Conservation (phyloP, 345 rosid species). For the Acer saccharum region DNA sequence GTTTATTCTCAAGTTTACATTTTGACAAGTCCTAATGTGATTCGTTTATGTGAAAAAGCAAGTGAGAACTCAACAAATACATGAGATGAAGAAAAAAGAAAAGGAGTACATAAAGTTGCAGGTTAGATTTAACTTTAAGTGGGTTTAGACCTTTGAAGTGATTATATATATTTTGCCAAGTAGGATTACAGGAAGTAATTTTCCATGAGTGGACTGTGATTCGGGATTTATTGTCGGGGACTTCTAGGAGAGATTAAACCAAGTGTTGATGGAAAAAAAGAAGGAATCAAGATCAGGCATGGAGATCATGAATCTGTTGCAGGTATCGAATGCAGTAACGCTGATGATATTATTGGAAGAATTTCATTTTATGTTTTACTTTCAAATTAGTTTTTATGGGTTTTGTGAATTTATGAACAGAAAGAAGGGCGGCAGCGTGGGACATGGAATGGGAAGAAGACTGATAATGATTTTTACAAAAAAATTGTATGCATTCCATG, state of each 20-base stretch:
- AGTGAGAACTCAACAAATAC: conserved; percentile 96
- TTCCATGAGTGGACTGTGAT: too few species aligned
- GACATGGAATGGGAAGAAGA: conserved; percentile 98
- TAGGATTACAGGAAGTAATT: conserved; percentile 5
- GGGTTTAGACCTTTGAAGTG: not conserved
- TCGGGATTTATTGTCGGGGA: conserved; percentile 3
- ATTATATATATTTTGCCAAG: not conserved
- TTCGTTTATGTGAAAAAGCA: conserved; percentile 55
- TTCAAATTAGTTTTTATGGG: conserved; percentile 20
- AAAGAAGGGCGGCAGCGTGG: conserved; percentile 99
- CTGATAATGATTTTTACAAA: conserved; percentile 92
- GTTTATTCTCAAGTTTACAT: conserved; percentile 10
- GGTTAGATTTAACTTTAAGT: conserved; percentile 39
- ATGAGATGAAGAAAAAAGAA: conserved; percentile 96
- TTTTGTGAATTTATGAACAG: conserved; percentile 37
- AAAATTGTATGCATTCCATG: conserved; percentile 65
- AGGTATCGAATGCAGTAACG: conserved; percentile 46
- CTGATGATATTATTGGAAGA: conserved; percentile 3
- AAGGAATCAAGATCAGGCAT: conserved; percentile 97
- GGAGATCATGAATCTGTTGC: conserved; percentile 98
- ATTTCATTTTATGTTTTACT: not conserved
- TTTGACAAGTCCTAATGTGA: conserved; percentile 18
- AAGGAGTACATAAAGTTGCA: conserved; percentile 96
- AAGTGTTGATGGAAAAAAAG: conserved; percentile 98
- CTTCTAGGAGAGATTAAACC: conserved; percentile 85